These are phyloP conservation scores for Saccharomycopsis javanensis DNA, from an alignment of 805 yeast genomes.

Conservation along the genomic window DNA sequence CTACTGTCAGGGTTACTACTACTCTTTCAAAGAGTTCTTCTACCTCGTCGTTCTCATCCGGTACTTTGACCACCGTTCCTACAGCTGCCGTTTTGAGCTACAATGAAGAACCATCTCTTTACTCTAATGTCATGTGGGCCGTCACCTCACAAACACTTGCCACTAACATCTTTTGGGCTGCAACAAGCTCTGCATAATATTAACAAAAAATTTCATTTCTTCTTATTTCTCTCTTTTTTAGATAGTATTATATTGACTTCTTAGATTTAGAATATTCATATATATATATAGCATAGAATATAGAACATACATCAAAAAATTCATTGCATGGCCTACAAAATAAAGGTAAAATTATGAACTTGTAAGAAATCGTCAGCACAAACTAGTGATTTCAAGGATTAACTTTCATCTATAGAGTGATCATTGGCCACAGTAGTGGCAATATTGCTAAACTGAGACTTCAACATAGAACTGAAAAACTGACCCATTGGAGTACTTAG, in stretches of 20 bases:
- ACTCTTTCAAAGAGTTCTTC: background rate
- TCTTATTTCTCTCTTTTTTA: background rate
- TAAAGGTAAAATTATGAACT: background rate
- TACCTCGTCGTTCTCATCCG: background rate
- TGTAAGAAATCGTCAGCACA: background rate
- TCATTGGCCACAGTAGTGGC: constrained; percentile 18
- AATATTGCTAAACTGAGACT: constrained; percentile 18
- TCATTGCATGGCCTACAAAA: background rate
- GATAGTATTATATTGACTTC: background rate
- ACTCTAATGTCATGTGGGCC: constrained; percentile 8
- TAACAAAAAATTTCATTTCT: background rate
- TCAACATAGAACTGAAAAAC: constrained; percentile 32
- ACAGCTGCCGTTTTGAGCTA: background rate
- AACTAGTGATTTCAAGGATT: too few species aligned
- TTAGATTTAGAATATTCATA: background rate
- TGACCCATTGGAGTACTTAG: constrained; percentile 43
- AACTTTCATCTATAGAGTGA: background rate
- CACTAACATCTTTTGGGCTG: constrained; percentile 3
- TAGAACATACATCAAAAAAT: background rate
- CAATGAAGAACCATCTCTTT: background rate
- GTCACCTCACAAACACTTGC: background rate
- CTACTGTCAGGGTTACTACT: constrained; percentile 6
- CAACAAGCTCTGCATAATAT: background rate
- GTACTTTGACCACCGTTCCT: background rate
- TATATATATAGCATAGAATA: background rate